These are phyloP conservation scores for Tuber melanosporum DNA, from an alignment of 495 filamentous ascomycete genomes.

Conservation along the genomic window DNA sequence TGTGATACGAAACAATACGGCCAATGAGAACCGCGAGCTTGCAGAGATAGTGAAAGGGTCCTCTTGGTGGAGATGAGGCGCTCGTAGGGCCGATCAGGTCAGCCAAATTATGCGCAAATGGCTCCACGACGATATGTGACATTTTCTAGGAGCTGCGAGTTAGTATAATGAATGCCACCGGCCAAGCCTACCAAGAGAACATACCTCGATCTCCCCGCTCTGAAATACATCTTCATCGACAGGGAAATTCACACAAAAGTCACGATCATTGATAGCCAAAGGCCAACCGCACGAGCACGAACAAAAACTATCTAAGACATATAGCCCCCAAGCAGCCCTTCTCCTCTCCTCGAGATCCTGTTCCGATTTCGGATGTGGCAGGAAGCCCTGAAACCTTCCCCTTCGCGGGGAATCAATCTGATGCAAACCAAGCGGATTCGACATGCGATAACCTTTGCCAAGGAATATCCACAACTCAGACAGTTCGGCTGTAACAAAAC, in stretches of 20 bases:
- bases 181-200: neutral
- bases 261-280: slow-evolving; percentile 27
- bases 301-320: slow-evolving; percentile 34
- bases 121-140: slow-evolving; percentile 37
- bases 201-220: slow-evolving; percentile 38
- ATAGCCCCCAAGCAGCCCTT: slow-evolving; percentile 34
- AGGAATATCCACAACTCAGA: slow-evolving; percentile 39
- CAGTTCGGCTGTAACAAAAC: slow-evolving; percentile 31
- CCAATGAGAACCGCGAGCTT: slow-evolving; percentile 36
- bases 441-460: slow-evolving; percentile 36
- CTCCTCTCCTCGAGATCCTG: slow-evolving; percentile 39
- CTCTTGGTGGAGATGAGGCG: slow-evolving; percentile 11
- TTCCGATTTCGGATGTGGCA: slow-evolving; percentile 33
- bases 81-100: slow-evolving; percentile 21
- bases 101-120: slow-evolving; percentile 32
- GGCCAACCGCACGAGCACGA: slow-evolving; percentile 34
- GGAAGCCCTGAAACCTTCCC: slow-evolving; percentile 16
- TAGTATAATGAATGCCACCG: neutral
- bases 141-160: slow-evolving; percentile 24
- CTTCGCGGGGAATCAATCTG: slow-evolving; percentile 33
- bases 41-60: slow-evolving; percentile 38
- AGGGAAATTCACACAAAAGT: slow-evolving; percentile 41
- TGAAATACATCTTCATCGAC: slow-evolving; percentile 40
- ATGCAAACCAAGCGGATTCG: slow-evolving; percentile 35
- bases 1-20: slow-evolving; percentile 28